These are phyloP conservation scores for Penicillium nordicum DNA, from an alignment of 2,329 filamentous ascomycete genomes.

Conservation along the genomic window DNA sequence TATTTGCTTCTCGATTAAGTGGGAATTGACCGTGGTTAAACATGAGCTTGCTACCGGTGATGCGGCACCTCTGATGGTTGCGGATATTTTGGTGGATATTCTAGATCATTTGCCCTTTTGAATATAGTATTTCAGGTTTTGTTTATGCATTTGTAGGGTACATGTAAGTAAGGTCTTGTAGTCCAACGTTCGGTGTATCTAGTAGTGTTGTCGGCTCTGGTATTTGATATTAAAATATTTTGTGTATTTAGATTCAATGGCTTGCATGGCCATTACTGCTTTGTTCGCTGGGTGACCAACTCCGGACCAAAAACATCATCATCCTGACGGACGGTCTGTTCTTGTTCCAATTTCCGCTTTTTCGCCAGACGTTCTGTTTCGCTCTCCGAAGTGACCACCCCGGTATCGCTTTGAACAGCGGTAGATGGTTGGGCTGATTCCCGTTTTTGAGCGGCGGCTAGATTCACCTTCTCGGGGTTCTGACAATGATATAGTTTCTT, in stretches of 20 bases:
- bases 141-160: not conserved
- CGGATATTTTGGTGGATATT: not conserved
- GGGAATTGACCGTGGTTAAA: not conserved
- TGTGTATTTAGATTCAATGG: not conserved
- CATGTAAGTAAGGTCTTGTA: no score
- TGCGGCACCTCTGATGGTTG: not conserved
- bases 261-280: constrained; percentile 11
- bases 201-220: not conserved
- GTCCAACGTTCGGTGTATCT: not conserved
- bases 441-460: constrained; percentile 41
- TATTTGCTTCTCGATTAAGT: constrained; percentile 1
- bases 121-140: not conserved
- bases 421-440: constrained; percentile 32
- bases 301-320: constrained; percentile 39
- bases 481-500: constrained; percentile 50
- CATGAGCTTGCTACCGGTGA: not conserved
- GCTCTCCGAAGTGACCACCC: constrained; percentile 32
- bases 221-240: not conserved
- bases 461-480: constrained; percentile 47
- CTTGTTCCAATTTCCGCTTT: constrained; percentile 38
- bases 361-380: constrained; percentile 40
- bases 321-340: constrained; percentile 20
- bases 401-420: constrained; percentile 16
- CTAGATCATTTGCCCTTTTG: not conserved
- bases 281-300: constrained; percentile 34